Conservation (phyloP, 345 rosid species). For the Salix koriyanagi region DNA sequence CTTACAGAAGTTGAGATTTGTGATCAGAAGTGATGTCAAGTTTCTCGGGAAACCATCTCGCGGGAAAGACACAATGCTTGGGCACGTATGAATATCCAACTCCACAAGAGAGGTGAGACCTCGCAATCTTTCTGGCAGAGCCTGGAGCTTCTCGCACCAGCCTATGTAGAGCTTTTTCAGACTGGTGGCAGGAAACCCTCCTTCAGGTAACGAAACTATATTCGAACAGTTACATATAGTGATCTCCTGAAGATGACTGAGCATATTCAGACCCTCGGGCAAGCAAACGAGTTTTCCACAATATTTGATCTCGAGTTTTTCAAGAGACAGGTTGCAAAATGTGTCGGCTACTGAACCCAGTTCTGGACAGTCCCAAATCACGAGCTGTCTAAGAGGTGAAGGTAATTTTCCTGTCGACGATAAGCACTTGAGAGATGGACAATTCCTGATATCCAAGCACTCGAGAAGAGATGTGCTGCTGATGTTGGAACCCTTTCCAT, state of each 20-base stretch:
- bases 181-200: not conserved
- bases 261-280: not conserved
- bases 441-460: not conserved
- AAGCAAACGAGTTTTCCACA: not conserved
- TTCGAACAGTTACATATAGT: not conserved
- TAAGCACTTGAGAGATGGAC: not conserved
- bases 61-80: slow-evolving; percentile 3
- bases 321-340: not conserved
- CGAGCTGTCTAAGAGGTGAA: not conserved
- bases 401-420: slow-evolving; percentile 7
- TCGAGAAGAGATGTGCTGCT: not conserved
- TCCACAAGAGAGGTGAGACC: slow-evolving; percentile 3
- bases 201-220: not conserved
- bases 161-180: not conserved
- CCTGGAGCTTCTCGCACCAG: not conserved
- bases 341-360: not conserved
- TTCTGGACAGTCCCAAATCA: not conserved
- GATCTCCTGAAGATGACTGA: not conserved
- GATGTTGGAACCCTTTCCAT: not conserved
- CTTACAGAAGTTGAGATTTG: not conserved
- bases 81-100: not conserved
- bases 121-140: not conserved
- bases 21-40: not conserved
- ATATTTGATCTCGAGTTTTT: not conserved
- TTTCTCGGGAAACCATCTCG: slow-evolving; percentile 7